A percentile compares a stretch with the other conserved stretches of the same genome.
phyloP scores from a whole-genome alignment of 768 basidiomycete genomes.

The Botryobasidium botryosum region DNA sequence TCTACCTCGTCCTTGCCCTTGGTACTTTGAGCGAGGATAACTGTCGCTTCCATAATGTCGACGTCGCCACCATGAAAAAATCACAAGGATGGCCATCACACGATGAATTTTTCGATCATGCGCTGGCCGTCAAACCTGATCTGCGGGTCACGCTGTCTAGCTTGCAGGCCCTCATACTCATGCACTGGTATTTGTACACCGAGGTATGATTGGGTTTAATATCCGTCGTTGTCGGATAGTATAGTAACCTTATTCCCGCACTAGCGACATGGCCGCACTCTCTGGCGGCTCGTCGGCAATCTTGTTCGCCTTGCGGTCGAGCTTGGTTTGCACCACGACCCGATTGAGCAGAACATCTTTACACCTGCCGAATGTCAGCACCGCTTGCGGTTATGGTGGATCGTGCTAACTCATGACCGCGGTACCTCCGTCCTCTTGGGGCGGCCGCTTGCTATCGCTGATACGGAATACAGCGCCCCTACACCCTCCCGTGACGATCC shows the following conservation, averaged over 20 bases:
- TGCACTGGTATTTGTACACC: conserved; percentile 83
- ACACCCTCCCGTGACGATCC: conserved; percentile 1
- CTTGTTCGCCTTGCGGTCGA: conserved; percentile 70
- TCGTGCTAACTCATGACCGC: conserved; percentile 72
- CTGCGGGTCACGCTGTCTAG: conserved; percentile 68
- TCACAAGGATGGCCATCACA: conserved; percentile 47
- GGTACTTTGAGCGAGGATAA: conserved; percentile 74
- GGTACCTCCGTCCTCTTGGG: conserved; percentile 79
- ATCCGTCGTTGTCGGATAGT: neutral
- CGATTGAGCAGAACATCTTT: conserved; percentile 48
- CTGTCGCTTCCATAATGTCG: conserved; percentile 25
- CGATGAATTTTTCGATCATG: conserved; percentile 71
- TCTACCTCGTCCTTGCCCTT: conserved; percentile 62
- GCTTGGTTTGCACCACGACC: conserved; percentile 75
- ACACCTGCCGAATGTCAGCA: conserved; percentile 61
- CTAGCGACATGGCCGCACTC: conserved; percentile 73
- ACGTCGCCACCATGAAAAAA: neutral
- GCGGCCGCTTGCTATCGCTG: conserved; percentile 65
- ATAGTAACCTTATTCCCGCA: conserved; percentile 8
- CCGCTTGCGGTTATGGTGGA: conserved; percentile 71
- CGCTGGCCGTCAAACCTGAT: conserved; percentile 62
- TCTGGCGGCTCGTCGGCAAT: conserved; percentile 78
- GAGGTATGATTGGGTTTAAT: conserved; percentile 34
- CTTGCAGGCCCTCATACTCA: conserved; percentile 63
- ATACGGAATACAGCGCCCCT: conserved; percentile 71